phyloP scores from a whole-genome alignment of 2,329 filamentous ascomycete genomes.

The Xylaria sp. region DNA sequence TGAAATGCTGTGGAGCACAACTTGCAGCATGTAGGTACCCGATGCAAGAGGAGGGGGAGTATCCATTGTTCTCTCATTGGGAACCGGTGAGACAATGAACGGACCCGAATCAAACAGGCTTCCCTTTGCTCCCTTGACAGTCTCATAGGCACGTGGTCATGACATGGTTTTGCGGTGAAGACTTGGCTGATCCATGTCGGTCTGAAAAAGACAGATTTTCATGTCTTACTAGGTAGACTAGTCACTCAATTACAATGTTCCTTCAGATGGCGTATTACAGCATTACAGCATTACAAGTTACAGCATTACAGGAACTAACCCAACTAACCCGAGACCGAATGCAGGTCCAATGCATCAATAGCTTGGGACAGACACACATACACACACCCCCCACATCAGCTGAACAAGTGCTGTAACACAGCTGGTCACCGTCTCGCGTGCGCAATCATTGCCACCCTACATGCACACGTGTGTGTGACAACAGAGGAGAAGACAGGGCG shows the following conservation, averaged over 20 bases:
- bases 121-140: conserved; percentile 1
- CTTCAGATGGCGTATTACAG: too few species aligned
- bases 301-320: too few species aligned
- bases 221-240: too few species aligned
- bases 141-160: conserved; percentile 22
- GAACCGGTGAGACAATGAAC: neutral
- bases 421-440: conserved; percentile 4
- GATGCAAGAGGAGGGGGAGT: conserved; percentile 7
- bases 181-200: conserved; percentile 1
- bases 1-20: conserved; percentile 9
- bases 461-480: too few species aligned
- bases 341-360: too few species aligned
- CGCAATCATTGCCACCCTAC: conserved; percentile 11
- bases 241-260: neutral
- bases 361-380: too few species aligned
- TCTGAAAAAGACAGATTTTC: conserved; percentile 1
- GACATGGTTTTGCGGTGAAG: conserved; percentile 14
- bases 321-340: too few species aligned
- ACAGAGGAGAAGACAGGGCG: neutral
- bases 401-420: neutral
- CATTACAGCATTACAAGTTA: too few species aligned
- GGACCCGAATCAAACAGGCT: neutral
- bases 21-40: conserved; percentile 12
- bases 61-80: neutral
- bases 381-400: neutral